Base-by-base conservation (phyloP, 345 rosid genomes). In the Eucalyptus coolabah region DNA sequence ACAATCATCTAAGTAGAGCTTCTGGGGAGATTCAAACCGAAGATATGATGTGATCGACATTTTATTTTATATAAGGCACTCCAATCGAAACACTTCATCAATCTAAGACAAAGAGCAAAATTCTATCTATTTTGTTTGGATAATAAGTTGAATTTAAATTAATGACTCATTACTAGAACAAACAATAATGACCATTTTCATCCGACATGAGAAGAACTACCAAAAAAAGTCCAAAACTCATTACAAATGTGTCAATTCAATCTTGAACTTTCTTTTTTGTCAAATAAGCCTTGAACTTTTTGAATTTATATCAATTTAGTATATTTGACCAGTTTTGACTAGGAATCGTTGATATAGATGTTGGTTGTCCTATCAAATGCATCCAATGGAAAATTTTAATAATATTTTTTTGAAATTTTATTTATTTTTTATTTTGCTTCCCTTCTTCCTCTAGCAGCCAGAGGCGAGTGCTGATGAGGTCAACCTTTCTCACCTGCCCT, bases 311-410 rank as follows among this genome's bases (percentile, higher is more conserved):
- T 26, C 3, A 56, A 56, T 56, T 56, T 5, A 24, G 30, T 56
- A 24, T 24, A 56, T 56, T 24, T 10, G 13, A 24, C 3, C 3
- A 24, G 0, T 10, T 56, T 56, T 24, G 14, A 26, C 13, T 56
- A 24, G 0, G 1, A 56, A 10, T 56, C 1, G 0, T 24, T 56
- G 3, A 23, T 30, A 56, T 21, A 0, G 0, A 53, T 21, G 11
- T 0, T 19, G 0, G 5, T 21, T 21, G 2, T 53, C 26, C 11
- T 4, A 53, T 53, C 2, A 8, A 0, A 21, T 53, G 2, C 5
- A 23, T 4, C 4, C 1, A 2, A 53, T 3, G 26, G 5, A 21
- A 53, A 53, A 21, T 53, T 8, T 53, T 21, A 53, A 19, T 53
- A 21, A 53, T 8, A 21, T 19, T 21, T 53, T 53, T 53, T 53